Base-by-base conservation (phyloP, 1,139 yeast species). In the Candida pseudoviswanathii region DNA sequence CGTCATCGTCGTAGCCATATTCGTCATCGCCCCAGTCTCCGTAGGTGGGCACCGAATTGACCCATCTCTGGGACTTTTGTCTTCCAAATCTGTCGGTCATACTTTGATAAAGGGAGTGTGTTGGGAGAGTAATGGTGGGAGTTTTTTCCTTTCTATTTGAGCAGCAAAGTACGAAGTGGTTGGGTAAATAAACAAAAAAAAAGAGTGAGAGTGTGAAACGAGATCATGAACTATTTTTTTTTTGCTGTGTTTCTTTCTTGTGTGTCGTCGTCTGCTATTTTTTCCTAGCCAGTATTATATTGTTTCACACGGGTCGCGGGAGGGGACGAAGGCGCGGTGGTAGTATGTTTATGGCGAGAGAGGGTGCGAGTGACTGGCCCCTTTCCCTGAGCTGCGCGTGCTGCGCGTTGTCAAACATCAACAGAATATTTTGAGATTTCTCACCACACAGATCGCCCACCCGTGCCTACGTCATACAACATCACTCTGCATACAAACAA, bases 11-110 rank as follows among this genome's bases (percentile, higher is more conserved):
- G 41, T 60, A 56, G 9, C 62, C 72, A 51, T 67, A 65, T 41
- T 67, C 72, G 48, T 67, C 73, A 45, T 75, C 79, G 38, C 67
- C 80, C 86, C 87, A 82, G 33, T 78, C 86, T 5, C 86, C 86
- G 57, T 82, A 83, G 16, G 77, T 68, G 3, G 85, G 85, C 26
- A 77, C 78, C 1, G 81, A 68, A 54, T 80, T 79, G 2, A 73
- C 82, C 87, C 87, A 82, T 46, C 88, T 68, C n/a, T 82, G 75
- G n/a, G 86, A 81, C 55, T 78, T 77, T 59, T 80, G 81, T 61
- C 87, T 77, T 31, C 69, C 82, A 48, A 82, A 76, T 47, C 76
- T 67, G 49, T 76, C 81, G 5, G 71, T 54, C 78, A 72, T 74
- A 49, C 26, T 32, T 40, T 9, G 24, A 16, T 11, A 39, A 29